Conservation (phyloP, 257 asterid genomes). For the Nicotiana attenuata region DNA sequence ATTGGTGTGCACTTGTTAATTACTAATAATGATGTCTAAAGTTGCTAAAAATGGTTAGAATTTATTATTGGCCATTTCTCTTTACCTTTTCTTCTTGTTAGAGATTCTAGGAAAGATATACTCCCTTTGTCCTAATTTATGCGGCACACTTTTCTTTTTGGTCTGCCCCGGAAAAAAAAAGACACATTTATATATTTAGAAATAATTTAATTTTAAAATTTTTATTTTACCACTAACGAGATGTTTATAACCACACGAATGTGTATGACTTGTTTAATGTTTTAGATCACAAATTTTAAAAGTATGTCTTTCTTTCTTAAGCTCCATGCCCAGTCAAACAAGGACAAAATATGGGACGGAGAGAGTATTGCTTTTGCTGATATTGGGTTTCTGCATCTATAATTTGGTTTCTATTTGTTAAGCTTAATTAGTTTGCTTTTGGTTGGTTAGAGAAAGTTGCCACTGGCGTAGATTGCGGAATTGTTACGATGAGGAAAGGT, state of each 20-base stretch:
- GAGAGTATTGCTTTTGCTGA: background rate
- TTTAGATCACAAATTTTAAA: no score
- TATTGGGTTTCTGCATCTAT: background rate
- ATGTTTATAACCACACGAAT: no score
- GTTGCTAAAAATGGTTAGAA: background rate
- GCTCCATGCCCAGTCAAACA: no score
- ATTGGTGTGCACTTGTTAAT: background rate
- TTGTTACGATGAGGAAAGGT: conserved; percentile 64
- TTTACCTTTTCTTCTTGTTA: background rate
- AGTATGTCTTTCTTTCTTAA: background rate
- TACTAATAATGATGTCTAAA: background rate
- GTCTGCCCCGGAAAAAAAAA: no score
- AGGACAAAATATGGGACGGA: no score
- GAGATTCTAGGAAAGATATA: background rate
- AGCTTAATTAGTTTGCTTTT: conserved; percentile 7
- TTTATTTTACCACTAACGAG: no score
- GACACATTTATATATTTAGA: no score
- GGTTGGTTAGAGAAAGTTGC: conserved; percentile 35
- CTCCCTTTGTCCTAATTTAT: no score
- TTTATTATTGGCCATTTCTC: background rate
- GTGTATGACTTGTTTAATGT: no score
- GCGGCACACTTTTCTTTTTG: no score
- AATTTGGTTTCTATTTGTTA: background rate
- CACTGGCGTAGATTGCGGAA: conserved; percentile 47
- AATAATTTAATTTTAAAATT: no score